Conservation (phyloP, 2,329 filamentous ascomycete species). For the Fusarium hostae region DNA sequence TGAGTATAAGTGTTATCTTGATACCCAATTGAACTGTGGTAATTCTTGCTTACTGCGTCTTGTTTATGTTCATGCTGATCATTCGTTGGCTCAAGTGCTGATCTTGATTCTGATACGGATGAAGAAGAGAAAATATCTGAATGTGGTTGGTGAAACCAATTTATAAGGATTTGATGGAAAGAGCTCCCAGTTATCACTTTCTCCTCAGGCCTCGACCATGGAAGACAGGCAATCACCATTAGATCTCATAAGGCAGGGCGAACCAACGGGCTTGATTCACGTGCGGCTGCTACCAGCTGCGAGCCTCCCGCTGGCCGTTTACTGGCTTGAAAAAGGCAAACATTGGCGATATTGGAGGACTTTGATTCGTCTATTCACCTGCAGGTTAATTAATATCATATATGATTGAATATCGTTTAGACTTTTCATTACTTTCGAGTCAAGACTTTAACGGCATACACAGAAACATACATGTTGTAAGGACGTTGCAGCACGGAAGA, state of each 20-base stretch:
- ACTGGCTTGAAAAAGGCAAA: neutral
- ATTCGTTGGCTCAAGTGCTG: neutral
- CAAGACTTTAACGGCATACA: neutral
- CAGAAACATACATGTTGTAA: neutral
- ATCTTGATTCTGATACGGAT: neutral
- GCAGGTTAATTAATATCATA: neutral
- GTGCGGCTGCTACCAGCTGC: constrained; percentile 25
- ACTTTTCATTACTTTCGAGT: neutral
- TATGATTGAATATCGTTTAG: neutral
- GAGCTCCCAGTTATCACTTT: neutral
- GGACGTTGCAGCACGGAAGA: neutral
- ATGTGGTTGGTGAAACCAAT: neutral
- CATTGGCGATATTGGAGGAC: neutral
- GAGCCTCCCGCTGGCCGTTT: neutral
- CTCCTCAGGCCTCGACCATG: neutral
- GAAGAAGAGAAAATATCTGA: neutral
- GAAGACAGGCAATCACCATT: neutral
- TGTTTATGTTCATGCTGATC: constrained; percentile 19
- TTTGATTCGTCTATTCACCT: neutral
- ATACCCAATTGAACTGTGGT: neutral
- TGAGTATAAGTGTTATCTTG: neutral
- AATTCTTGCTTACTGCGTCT: constrained; percentile 17
- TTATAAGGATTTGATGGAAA: neutral
- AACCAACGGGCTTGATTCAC: constrained; percentile 29
- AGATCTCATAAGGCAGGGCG: neutral